A percentile compares a stretch with the other conserved stretches of the same genome.
Conservation (phyloP, 768 basidiomycete genomes). For the Daedaleopsis sinensis region DNA sequence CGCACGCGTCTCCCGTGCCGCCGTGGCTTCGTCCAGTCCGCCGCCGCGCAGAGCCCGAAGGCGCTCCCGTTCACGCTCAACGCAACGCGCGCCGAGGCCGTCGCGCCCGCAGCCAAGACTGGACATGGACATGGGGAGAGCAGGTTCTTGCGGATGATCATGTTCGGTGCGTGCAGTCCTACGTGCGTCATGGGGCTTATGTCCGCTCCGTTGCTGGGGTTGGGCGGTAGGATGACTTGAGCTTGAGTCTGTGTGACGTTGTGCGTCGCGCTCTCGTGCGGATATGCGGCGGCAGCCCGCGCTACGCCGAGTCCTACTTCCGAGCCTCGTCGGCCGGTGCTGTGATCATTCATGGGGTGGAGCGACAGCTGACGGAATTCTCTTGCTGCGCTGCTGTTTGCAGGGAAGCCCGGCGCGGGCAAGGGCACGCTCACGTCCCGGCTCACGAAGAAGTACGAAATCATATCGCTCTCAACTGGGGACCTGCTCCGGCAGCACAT, state of each 20-base stretch:
- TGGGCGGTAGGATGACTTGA: background rate
- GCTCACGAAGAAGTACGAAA: slow-evolving; percentile 80
- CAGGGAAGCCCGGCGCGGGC: slow-evolving; percentile 74
- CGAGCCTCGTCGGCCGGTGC: too few relatives aligned
- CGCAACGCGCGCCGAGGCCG: slow-evolving; percentile 37
- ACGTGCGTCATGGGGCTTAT: background rate
- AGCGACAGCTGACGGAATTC: too few relatives aligned
- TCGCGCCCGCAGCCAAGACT: slow-evolving; percentile 9
- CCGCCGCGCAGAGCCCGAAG: slow-evolving; percentile 31
- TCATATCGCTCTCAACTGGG: slow-evolving; percentile 78
- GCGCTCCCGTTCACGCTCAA: slow-evolving; percentile 52
- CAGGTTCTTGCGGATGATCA: slow-evolving; percentile 59
- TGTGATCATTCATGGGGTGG: too few relatives aligned
- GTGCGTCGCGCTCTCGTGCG: background rate
- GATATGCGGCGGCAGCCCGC: background rate
- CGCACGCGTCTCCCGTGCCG: background rate
- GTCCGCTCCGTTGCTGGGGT: background rate
- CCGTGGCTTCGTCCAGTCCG: slow-evolving; percentile 32
- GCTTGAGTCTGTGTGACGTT: background rate
- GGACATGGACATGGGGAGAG: slow-evolving; percentile 1
- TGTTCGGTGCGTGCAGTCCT: slow-evolving; percentile 48
- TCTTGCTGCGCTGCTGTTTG: background rate
- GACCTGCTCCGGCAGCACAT: slow-evolving; percentile 89
- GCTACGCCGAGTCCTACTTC: too few relatives aligned
- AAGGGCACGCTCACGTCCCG: slow-evolving; percentile 83